phyloP scores from a whole-genome alignment of 805 yeast species.

The Candida tammaniensis region DNA sequence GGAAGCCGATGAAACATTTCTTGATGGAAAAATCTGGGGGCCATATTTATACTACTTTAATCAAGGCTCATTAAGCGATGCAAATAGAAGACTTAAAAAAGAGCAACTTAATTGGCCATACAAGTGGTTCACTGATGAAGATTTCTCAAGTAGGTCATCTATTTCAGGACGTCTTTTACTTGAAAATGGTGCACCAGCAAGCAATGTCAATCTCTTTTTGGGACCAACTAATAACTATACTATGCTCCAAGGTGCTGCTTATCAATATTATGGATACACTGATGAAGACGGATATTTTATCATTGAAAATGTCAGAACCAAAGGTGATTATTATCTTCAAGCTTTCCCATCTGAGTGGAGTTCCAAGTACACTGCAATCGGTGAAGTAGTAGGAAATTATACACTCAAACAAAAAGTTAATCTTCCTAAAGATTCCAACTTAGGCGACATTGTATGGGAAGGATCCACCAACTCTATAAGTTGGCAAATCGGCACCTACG shows the following conservation, averaged over 20 bases:
- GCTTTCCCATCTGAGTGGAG: constrained; percentile 11
- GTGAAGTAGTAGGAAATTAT: constrained; percentile 6
- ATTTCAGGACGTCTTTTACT: constrained; percentile 9
- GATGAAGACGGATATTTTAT: constrained; percentile 12
- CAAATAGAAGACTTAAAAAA: constrained; percentile 10
- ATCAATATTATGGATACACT: constrained; percentile 12
- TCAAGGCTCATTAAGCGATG: constrained; percentile 12
- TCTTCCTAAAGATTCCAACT: constrained; percentile 1
- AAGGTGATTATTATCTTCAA: constrained; percentile 9
- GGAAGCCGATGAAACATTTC: constrained; percentile 8
- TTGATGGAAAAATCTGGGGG: constrained; percentile 9
- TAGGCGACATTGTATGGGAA: constrained; percentile 9
- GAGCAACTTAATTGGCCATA: constrained; percentile 13
- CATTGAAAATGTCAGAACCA: constrained; percentile 6
- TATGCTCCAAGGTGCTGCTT: constrained; percentile 13
- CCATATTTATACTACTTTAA: constrained; percentile 12
- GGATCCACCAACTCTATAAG: constrained; percentile 4
- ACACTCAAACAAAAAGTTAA: constrained; percentile 1
- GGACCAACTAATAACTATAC: constrained; percentile 10
- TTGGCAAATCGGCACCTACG: constrained; percentile 14
- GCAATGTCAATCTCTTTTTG: constrained; percentile 10
- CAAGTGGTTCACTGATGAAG: constrained; percentile 7
- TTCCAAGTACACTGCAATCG: constrained; percentile 6
- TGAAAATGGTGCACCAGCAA: constrained; percentile 9
- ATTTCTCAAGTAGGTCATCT: constrained; percentile 7